Evolutionary conservation across 2,329 filamentous ascomycete species (phyloP).

Genomic region (Ceratocystis huliohia): DNA sequence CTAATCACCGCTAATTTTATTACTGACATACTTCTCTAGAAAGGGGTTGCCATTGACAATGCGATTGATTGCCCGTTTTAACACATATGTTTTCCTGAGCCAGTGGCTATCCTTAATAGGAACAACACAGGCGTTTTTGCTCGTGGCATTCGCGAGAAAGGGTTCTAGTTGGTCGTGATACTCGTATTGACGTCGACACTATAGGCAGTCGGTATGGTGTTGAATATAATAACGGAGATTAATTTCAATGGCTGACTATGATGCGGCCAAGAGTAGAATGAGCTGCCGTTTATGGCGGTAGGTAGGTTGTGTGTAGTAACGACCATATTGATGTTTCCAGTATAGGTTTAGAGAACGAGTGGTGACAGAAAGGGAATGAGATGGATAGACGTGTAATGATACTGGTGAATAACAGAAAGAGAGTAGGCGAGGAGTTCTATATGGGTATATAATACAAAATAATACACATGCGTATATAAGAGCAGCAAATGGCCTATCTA

Average conservation of each 20-base stretch:
- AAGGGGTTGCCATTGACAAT: constrained; percentile 3
- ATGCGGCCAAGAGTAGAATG: constrained; percentile 6
- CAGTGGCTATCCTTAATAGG: too few relatives aligned
- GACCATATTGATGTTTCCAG: not conserved
- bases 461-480: too few relatives aligned
- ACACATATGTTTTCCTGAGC: too few relatives aligned
- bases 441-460: too few relatives aligned
- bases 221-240: not conserved
- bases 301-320: constrained; percentile 1
- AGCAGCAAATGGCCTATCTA: too few relatives aligned
- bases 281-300: constrained; percentile 10
- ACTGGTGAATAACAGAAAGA: too few relatives aligned
- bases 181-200: not conserved
- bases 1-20: constrained; percentile 21
- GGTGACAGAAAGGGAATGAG: not conserved
- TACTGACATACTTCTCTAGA: constrained; percentile 19
- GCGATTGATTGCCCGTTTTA: too few relatives aligned
- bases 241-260: constrained; percentile 1
- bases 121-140: too few relatives aligned
- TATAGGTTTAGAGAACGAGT: not conserved
- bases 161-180: too few relatives aligned
- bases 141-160: too few relatives aligned
- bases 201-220: constrained; percentile 6
- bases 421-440: too few relatives aligned
- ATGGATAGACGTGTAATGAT: not conserved